phyloP scores from a whole-genome alignment of 2,329 filamentous ascomycete genomes.

The Colletotrichum karsti region DNA sequence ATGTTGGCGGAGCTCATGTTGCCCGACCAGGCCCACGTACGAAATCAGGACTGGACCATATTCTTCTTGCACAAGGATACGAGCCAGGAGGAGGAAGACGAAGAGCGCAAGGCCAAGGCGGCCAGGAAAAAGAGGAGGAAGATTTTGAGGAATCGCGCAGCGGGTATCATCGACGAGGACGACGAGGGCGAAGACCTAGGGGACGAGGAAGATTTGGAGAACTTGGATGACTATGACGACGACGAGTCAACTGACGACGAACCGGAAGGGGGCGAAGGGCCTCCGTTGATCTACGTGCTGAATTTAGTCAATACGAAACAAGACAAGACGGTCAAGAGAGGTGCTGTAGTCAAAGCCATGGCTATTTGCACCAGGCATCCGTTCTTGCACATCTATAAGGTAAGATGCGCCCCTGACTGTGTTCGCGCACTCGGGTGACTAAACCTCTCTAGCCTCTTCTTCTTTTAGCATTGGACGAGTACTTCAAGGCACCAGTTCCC shows the following conservation, averaged over 20 bases:
- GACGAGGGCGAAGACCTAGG: slow-evolving; percentile 61
- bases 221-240: slow-evolving; percentile 55
- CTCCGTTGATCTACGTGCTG: slow-evolving; percentile 94
- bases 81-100: slow-evolving; percentile 82
- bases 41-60: slow-evolving; percentile 98
- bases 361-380: slow-evolving; percentile 97
- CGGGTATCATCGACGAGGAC: slow-evolving; percentile 56
- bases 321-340: slow-evolving; percentile 91
- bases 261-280: slow-evolving; percentile 79
- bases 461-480: slow-evolving; percentile 91
- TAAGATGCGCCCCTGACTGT: slow-evolving; percentile 42
- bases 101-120: slow-evolving; percentile 68
- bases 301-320: slow-evolving; percentile 99
- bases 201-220: slow-evolving; percentile 51
- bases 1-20: slow-evolving; percentile 99
- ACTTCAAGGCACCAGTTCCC: slow-evolving; percentile 89
- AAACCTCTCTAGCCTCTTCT: slow-evolving; percentile 75
- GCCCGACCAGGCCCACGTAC: slow-evolving; percentile 93
- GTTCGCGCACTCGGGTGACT: neutral
- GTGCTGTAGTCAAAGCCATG: slow-evolving; percentile 97
- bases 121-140: slow-evolving; percentile 60
- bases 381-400: slow-evolving; percentile 98
- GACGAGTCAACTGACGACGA: slow-evolving; percentile 67
- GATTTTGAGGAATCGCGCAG: slow-evolving; percentile 59
- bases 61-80: slow-evolving; percentile 98